Evolutionary conservation across 306 rosid genomes (phyloP), one percentile per base, ranked within the genome.

Genomic region (Malus sieversii): DNA sequence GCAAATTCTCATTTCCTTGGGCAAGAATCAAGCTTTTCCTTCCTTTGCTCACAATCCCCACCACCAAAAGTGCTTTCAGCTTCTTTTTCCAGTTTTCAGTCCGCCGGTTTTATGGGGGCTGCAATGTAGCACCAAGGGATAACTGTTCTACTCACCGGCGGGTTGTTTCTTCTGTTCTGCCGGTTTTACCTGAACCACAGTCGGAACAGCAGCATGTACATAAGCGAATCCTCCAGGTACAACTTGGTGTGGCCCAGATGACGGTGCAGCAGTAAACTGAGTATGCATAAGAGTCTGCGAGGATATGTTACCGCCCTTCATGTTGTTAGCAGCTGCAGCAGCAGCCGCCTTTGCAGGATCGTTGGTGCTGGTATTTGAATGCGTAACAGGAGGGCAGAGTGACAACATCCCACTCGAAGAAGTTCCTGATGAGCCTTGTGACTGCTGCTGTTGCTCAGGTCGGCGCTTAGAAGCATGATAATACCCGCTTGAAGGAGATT

Each of bases 161-260:
- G 97, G 98, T 82, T 92, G 97, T 80, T 94, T 94, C 84, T 94
- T 94, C 81, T 92, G 98, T 78, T 94, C 98, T 16, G 97, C 84
- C 9, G 97, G 90, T 82, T 94, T 94, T 79, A 90, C 85, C 84
- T 87, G 98, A 75, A 90, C 92, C 9, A 87, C 84, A 12, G 89
- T 53, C 13, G 97, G 88, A 70, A 84, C 86, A 45, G 98, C 71
- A 74, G 98, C 71, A 72, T 86, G 96, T 73, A 81, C 87, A 53
- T 90, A 92, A 23, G 96, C 27, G 68, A 84, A 90, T 65, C 95
- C 85, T 2, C 89, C 62, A 27, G 33, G 33, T 30, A 30, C 33
- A 30, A 30, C 33, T 30, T 83, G 97, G 76, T 88, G 97, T 30
- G 88, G 85, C 53, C 97, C 98, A 1, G 98, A 76, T 12, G 84